A percentile compares a stretch with the other conserved stretches of the same genome.
These are phyloP conservation scores for Trichoderma sp. DNA, from an alignment of 2,329 filamentous ascomycete species.

Conservation along the genomic window DNA sequence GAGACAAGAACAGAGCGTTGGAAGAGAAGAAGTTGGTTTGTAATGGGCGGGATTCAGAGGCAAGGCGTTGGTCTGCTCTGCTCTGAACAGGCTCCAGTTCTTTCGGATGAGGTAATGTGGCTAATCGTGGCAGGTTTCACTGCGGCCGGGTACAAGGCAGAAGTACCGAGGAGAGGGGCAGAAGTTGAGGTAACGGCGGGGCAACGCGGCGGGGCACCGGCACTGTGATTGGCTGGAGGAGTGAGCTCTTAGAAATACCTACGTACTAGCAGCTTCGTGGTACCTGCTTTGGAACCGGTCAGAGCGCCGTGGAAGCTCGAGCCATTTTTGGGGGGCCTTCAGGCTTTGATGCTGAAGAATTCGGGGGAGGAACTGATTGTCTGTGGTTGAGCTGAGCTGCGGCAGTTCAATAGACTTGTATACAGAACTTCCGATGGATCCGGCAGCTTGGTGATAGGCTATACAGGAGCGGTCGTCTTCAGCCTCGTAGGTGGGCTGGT, in stretches of 20 bases:
- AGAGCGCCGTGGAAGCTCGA: background rate
- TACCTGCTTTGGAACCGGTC: slow-evolving; percentile 1
- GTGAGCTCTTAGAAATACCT: background rate
- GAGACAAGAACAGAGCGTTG: background rate
- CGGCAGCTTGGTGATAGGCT: background rate
- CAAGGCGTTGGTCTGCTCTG: background rate
- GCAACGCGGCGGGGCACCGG: background rate
- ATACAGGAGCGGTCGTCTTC: background rate
- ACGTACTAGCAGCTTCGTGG: background rate
- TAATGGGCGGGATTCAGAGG: slow-evolving; percentile 5
- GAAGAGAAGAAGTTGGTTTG: background rate
- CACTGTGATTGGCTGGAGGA: background rate
- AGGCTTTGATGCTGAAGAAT: background rate
- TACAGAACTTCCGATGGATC: background rate
- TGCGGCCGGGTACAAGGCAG: background rate
- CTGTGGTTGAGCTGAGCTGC: background rate
- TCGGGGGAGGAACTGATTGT: background rate
- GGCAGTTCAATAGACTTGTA: no score
- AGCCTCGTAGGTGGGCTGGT: background rate
- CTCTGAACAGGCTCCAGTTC: slow-evolving; percentile 12
- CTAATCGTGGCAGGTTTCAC: slow-evolving; percentile 10
- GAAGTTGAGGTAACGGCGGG: background rate
- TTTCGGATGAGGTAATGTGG: slow-evolving; percentile 18
- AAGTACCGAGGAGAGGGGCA: slow-evolving; percentile 18
- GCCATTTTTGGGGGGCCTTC: background rate